Evolutionary conservation across 805 yeast genomes (phyloP).

Genomic region (Suhomyces faveliae): DNA sequence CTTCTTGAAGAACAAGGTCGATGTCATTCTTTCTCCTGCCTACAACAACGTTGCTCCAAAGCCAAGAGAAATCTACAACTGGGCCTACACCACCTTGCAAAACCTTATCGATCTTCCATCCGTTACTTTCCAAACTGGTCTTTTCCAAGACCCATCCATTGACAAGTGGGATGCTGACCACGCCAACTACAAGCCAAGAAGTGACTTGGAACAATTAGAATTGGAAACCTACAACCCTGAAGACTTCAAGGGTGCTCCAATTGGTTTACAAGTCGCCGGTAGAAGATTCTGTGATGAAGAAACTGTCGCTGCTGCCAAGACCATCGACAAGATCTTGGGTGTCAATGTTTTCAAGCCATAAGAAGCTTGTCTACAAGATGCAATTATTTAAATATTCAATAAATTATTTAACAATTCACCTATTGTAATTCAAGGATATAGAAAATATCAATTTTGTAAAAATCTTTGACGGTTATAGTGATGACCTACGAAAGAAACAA

Average conservation of each 20-base stretch:
- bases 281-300: slow-evolving; percentile 59
- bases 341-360: slow-evolving; percentile 23
- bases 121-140: slow-evolving; percentile 60
- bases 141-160: slow-evolving; percentile 52
- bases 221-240: slow-evolving; percentile 47
- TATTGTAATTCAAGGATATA: too few relatives aligned
- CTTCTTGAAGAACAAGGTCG: slow-evolving; percentile 55
- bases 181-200: slow-evolving; percentile 38
- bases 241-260: slow-evolving; percentile 51
- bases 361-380: slow-evolving; percentile 6
- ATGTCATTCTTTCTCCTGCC: slow-evolving; percentile 66
- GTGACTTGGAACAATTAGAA: slow-evolving; percentile 48
- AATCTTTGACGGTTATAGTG: too few relatives aligned
- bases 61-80: slow-evolving; percentile 60
- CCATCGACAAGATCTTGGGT: slow-evolving; percentile 27
- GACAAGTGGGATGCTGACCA: slow-evolving; percentile 47
- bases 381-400: too few relatives aligned
- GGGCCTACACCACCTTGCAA: slow-evolving; percentile 80
- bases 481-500: too few relatives aligned
- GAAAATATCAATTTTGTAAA: too few relatives aligned
- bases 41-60: slow-evolving; percentile 72
- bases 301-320: slow-evolving; percentile 47
- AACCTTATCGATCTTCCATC: slow-evolving; percentile 71
- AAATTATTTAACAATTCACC: too few relatives aligned
- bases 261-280: slow-evolving; percentile 52